Percentiles rank a stretch among this genome's conserved stretches.
Evolutionary conservation across 805 yeast genomes (phyloP).

Genomic region (Vanderwaltozyma verrucispora): DNA sequence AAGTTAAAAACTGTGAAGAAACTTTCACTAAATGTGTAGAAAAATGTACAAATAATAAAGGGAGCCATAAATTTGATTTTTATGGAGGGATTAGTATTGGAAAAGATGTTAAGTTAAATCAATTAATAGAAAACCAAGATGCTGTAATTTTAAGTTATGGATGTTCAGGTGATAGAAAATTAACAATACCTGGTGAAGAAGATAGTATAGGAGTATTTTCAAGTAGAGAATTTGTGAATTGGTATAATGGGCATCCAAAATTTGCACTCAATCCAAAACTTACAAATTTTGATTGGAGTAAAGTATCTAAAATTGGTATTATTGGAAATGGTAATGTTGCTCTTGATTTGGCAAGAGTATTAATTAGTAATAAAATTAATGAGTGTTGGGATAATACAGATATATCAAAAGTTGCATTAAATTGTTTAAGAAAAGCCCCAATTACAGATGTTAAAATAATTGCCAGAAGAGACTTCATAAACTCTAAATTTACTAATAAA

Average conservation of each 20-base stretch:
- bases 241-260: constrained; percentile 91
- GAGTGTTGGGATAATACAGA: constrained; percentile 62
- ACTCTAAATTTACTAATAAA: constrained; percentile 85
- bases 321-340: constrained; percentile 99
- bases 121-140: constrained; percentile 50
- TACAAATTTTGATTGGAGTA: constrained; percentile 46
- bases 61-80: constrained; percentile 37
- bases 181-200: constrained; percentile 50
- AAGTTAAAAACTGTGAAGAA: constrained; percentile 72
- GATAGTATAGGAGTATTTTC: constrained; percentile 54
- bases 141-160: constrained; percentile 79
- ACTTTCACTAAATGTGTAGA: constrained; percentile 49
- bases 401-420: constrained; percentile 51
- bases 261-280: constrained; percentile 24
- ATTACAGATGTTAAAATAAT: constrained; percentile 62
- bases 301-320: constrained; percentile 57
- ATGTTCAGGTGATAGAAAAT: constrained; percentile 44
- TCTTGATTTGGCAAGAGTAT: constrained; percentile 73
- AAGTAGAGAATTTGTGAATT: constrained; percentile 82
- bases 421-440: constrained; percentile 37
- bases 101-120: constrained; percentile 40
- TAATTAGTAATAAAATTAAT: constrained; percentile 42
- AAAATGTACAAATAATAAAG: constrained; percentile 12
- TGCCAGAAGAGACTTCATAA: constrained; percentile 78
- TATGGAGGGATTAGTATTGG: constrained; percentile 71